Conservation (phyloP, 257 asterid genomes). For the Solanum stenotomum region DNA sequence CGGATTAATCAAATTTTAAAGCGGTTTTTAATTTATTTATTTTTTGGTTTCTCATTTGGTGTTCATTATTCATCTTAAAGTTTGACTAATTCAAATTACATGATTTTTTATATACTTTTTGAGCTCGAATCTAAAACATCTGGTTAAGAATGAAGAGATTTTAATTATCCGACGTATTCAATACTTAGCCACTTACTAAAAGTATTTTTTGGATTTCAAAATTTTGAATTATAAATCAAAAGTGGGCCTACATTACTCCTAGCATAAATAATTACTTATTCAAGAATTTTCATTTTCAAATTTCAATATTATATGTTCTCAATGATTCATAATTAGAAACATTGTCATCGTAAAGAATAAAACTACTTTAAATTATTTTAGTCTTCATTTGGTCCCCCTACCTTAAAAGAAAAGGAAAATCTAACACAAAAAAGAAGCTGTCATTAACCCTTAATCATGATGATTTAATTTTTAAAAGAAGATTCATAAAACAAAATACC, state of each 20-base stretch:
- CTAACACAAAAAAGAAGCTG: background rate
- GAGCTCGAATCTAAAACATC: no score
- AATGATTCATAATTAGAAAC: background rate
- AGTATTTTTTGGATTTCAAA: background rate
- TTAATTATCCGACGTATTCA: background rate
- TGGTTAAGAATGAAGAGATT: rapidly evolving
- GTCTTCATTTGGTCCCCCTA: slow-evolving; percentile 2
- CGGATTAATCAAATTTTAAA: background rate
- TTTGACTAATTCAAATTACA: background rate
- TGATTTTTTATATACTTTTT: no score
- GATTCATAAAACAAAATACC: background rate
- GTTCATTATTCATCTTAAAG: background rate
- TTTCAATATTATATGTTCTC: slow-evolving; percentile 13
- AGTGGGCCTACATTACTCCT: slow-evolving; percentile 14
- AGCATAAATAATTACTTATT: slow-evolving; percentile 15
- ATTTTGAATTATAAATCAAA: background rate
- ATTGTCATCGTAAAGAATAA: slow-evolving; percentile 2
- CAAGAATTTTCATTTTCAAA: slow-evolving; percentile 4
- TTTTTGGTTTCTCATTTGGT: background rate
- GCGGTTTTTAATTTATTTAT: background rate
- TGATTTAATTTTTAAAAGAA: background rate
- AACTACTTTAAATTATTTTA: background rate
- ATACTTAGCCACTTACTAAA: background rate
- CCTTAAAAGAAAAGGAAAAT: slow-evolving; percentile 30
- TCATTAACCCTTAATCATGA: slow-evolving; percentile 1